Evolutionary conservation across 2,329 filamentous ascomycete genomes (phyloP), one percentile per base, ranked within the genome.

Genomic region (Zasmidium cellare): DNA sequence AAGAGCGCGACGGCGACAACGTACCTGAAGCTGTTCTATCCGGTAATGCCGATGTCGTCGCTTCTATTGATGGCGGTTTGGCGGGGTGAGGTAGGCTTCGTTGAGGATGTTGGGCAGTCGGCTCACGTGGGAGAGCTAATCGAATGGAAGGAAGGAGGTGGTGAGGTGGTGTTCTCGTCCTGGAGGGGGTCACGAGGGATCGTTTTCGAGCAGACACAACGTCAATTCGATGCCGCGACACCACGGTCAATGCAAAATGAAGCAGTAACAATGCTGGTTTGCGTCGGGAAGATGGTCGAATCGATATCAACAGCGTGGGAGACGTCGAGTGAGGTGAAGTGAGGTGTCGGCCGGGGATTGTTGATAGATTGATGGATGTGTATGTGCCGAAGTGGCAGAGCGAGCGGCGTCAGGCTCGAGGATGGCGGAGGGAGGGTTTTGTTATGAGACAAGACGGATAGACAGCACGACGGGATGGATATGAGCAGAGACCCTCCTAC

Each of bases 1-100:
- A 64, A 53, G 65, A 59, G 59, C 56, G 44, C 25, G 55, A 49
- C 55, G 59, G 44, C 51, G 55, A 58, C 44, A 62, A 53, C 63
- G 46, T 58, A 63, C 57, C 53, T 59, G 31, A 58, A 58, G 25
- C 25, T 28, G 25, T 28, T 28, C 25, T 28, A 28, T 28, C 11
- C 54, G 58, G 55, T 38, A 51, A 56, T 56, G 28, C 38, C 45
- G 55, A 46, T 25, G 52, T 38, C 51, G 25, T 41, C 51, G 53
- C 55, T 59, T 57, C 49, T 51, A 47, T 49, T 48, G 55, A 60
- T 57, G 56, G 47, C 7, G 35, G 47, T 46, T 47, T 59, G 51
- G 55, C 55, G 57, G 9, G 11, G 20, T 56, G 44, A n/a, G 35
- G 51, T n/a, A 23, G 41, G 23, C 6, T 45, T 53, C 50, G 41